These are phyloP conservation scores for Rhizopogon sp. DNA, from an alignment of 768 basidiomycete species.

Conservation along the genomic window DNA sequence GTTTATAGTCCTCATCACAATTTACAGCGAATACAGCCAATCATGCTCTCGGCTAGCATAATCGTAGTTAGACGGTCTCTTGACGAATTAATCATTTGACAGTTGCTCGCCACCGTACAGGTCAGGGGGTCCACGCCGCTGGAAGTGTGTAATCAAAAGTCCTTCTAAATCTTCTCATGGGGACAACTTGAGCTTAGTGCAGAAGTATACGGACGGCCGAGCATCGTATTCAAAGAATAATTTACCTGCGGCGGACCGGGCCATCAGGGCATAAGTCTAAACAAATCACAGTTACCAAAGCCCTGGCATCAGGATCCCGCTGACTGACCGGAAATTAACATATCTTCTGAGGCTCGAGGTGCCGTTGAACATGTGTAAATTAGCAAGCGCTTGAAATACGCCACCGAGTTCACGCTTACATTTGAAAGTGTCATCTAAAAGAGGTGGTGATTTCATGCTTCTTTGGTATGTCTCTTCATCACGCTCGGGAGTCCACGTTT, in stretches of 20 bases:
- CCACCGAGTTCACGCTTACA: background rate
- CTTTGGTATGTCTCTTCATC: background rate
- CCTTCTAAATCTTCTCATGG: slow-evolving; percentile 1
- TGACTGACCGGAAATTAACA: slow-evolving; percentile 21
- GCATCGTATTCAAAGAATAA: background rate
- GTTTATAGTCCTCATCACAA: slow-evolving; percentile 18
- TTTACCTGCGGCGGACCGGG: slow-evolving; percentile 1
- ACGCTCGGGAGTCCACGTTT: background rate
- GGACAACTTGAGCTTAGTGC: background rate
- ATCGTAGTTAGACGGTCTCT: background rate
- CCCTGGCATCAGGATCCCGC: slow-evolving; percentile 10
- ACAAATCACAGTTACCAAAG: slow-evolving; percentile 11
- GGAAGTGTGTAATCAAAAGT: background rate
- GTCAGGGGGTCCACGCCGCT: background rate
- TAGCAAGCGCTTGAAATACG: background rate
- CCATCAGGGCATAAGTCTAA: background rate
- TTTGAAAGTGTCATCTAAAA: background rate
- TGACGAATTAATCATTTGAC: background rate
- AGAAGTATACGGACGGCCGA: background rate
- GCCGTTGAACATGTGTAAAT: background rate
- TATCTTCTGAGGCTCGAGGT: slow-evolving; percentile 9
- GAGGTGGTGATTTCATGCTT: background rate
- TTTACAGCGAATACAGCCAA: slow-evolving; percentile 20
- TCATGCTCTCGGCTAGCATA: background rate
- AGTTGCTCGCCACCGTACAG: background rate